These are phyloP conservation scores for Microsporum ferrugineum DNA, from an alignment of 2,329 filamentous ascomycete species.

Conservation along the genomic window DNA sequence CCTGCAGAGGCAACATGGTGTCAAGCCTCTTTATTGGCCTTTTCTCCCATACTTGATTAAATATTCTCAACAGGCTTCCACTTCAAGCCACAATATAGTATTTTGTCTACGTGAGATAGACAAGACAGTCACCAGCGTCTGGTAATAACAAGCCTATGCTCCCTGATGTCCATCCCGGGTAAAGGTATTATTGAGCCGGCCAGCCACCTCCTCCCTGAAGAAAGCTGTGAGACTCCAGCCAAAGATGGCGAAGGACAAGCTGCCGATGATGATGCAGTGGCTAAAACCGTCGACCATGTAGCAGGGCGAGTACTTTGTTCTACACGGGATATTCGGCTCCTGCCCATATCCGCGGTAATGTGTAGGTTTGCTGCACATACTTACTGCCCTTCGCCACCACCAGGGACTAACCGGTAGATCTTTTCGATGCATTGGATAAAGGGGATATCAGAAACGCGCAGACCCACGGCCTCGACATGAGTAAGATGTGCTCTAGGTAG, in stretches of 20 bases:
- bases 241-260: background rate
- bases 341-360: slow-evolving; percentile 50
- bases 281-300: slow-evolving; percentile 32
- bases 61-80: background rate
- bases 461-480: slow-evolving; percentile 40
- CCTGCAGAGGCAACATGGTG: background rate
- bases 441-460: slow-evolving; percentile 46
- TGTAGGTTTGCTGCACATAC: slow-evolving; percentile 25
- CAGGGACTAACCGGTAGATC: slow-evolving; percentile 29
- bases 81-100: background rate
- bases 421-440: slow-evolving; percentile 45
- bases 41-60: background rate
- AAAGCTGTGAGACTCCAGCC: background rate
- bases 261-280: slow-evolving; percentile 18
- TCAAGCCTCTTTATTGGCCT: background rate
- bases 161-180: background rate
- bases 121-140: background rate
- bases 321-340: slow-evolving; percentile 41
- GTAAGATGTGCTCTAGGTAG: slow-evolving; percentile 15
- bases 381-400: background rate
- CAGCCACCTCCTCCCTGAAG: background rate
- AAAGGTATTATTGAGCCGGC: background rate
- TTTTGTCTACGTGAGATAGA: background rate
- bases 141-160: background rate
- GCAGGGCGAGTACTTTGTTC: slow-evolving; percentile 41